A percentile compares a stretch with the other conserved stretches of the same genome.
Evolutionary conservation across 371 early-diverging fungal species (phyloP).

Genomic region (Lichtheimia ramosa): DNA sequence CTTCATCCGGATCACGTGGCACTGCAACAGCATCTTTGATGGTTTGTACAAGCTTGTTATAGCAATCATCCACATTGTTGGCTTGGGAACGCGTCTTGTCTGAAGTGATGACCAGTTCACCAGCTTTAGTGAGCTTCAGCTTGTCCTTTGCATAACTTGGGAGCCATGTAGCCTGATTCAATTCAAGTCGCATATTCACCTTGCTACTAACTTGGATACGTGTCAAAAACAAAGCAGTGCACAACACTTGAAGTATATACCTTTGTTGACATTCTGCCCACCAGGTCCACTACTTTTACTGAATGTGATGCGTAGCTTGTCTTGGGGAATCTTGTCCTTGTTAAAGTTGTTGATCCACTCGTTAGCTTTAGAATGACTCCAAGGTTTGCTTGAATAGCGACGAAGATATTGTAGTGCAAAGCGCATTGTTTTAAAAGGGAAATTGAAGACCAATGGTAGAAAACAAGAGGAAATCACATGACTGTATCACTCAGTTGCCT

Average conservation of each 20-base stretch:
- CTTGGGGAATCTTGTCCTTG: constrained; percentile 32
- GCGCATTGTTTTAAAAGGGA: not conserved
- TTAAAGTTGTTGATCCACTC: constrained; percentile 32
- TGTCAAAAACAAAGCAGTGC: not conserved
- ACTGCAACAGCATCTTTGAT: constrained; percentile 69
- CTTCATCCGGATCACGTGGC: constrained; percentile 70
- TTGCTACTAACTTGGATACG: constrained; percentile 75
- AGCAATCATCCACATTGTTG: constrained; percentile 80
- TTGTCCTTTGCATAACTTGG: constrained; percentile 67
- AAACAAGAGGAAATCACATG: too few relatives aligned
- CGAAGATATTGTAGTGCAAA: not conserved
- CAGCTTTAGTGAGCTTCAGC: constrained; percentile 65
- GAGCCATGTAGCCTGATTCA: constrained; percentile 74
- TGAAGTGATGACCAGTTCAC: constrained; percentile 75
- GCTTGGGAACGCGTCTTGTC: constrained; percentile 81
- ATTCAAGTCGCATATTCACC: constrained; percentile 73
- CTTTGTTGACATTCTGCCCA: constrained; percentile 93
- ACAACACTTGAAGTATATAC: constrained; percentile 20
- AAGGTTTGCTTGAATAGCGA: constrained; percentile 12
- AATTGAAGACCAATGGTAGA: too few relatives aligned
- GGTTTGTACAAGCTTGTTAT: constrained; percentile 68
- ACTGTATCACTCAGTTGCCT: too few relatives aligned
- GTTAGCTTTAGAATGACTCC: constrained; percentile 32
- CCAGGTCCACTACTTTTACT: constrained; percentile 77
- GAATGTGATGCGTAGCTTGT: constrained; percentile 29